phyloP scores from a whole-genome alignment of 2,329 filamentous ascomycete genomes.

The Fusarium sp. region DNA sequence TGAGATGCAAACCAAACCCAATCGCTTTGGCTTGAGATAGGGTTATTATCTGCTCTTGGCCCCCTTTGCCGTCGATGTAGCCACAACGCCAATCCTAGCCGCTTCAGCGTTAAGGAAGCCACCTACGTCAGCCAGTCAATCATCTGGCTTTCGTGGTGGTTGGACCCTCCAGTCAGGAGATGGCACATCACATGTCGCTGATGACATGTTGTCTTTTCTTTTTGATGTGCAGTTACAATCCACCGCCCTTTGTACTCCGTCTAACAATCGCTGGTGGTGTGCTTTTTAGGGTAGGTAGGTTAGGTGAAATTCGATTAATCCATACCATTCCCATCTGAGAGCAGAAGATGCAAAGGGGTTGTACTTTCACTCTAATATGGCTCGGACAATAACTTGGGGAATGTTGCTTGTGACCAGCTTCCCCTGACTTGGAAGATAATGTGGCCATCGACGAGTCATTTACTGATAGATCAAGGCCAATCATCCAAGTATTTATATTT shows the following conservation, averaged over 20 bases:
- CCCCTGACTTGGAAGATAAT: background rate
- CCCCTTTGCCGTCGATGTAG: background rate
- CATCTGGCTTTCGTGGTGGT: conserved; percentile 15
- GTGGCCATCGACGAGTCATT: background rate
- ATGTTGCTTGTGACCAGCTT: background rate
- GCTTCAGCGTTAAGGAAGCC: background rate
- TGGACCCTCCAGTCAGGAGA: conserved; percentile 21
- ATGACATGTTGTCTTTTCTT: background rate
- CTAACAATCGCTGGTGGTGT: background rate
- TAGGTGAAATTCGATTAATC: background rate
- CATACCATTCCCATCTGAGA: background rate
- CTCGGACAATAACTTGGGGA: too few relatives aligned
- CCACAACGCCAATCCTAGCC: background rate
- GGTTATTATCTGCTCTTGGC: background rate
- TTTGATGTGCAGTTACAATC: too few relatives aligned
- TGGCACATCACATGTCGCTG: conserved; percentile 11
- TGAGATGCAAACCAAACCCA: too few relatives aligned
- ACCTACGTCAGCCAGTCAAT: conserved; percentile 32
- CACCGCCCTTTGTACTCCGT: background rate
- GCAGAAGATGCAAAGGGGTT: background rate
- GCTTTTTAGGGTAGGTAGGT: background rate
- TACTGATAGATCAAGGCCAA: background rate
- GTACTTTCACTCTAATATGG: too few relatives aligned
- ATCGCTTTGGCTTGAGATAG: too few relatives aligned
- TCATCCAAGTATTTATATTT: background rate